These are phyloP conservation scores for Penicillium palitans DNA, from an alignment of 2,329 filamentous ascomycete genomes.

Conservation along the genomic window DNA sequence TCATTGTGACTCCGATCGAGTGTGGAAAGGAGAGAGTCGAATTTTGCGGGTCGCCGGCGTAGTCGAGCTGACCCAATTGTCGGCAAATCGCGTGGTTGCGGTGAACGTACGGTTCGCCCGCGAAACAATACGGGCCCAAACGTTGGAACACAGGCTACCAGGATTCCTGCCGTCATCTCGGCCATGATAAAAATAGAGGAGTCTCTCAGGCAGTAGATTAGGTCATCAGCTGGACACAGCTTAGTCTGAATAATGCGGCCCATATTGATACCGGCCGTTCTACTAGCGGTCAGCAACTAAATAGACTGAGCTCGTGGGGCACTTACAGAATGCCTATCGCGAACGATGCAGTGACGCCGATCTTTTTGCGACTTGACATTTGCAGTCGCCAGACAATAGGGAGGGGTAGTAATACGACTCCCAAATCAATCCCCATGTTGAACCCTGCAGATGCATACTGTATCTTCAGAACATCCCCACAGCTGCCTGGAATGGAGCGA, in stretches of 20 bases:
- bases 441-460: conserved; percentile 17
- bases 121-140: conserved; percentile 18
- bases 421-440: conserved; percentile 15
- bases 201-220: conserved; percentile 13
- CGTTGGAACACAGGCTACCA: conserved; percentile 16
- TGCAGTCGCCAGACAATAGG: conserved; percentile 14
- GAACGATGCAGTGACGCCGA: conserved; percentile 12
- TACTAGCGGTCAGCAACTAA: conserved; percentile 2
- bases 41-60: conserved; percentile 1
- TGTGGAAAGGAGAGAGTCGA: conserved; percentile 1
- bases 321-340: conserved; percentile 14
- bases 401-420: conserved; percentile 9
- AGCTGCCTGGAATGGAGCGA: conserved; percentile 4
- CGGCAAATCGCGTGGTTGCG: conserved; percentile 4
- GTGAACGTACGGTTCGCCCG: background rate
- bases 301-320: background rate
- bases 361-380: conserved; percentile 17
- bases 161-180: conserved; percentile 16
- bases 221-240: conserved; percentile 7
- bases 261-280: conserved; percentile 15
- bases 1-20: conserved; percentile 1
- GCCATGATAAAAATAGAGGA: conserved; percentile 16
- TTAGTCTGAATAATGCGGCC: conserved; percentile 16
- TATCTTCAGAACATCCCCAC: conserved; percentile 12
- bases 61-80: conserved; percentile 9